Base-by-base conservation (phyloP, 345 rosid genomes). In the Sonneratia caseolaris region DNA sequence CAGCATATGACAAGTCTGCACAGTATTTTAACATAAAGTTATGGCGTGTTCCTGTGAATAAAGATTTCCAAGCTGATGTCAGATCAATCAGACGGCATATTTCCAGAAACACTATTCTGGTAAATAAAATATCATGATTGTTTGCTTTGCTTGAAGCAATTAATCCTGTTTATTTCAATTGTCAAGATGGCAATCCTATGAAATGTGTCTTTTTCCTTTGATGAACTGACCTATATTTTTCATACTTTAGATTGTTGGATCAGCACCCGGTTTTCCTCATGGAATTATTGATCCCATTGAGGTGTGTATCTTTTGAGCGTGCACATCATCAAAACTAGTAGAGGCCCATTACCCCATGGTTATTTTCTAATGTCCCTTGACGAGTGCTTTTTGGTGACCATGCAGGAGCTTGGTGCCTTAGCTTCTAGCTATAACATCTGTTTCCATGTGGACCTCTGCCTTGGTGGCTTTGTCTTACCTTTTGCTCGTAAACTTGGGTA, bases 211-310 rank as follows among this genome's bases (percentile, higher is more conserved):
- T 42, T 42, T 9, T 9, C 45, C 22, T 24, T 57, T 21, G 8
- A 1, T 7, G 35, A 57, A 7, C 64, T 48, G 40, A 37, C 40
- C 12, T 21, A 24, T 14, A 37, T 68, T 66, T 69, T 62, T 80
- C 57, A 47, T 73, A 48, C 70, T 84, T 71, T 86, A 95, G 99
- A 90, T 95, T 81, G 97, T 95, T 81, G 99, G 96, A 82, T 95
- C 99, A 78, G 96, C 99, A 40, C 98, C 99, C 48, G 97, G 98
- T 36, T 95, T 79, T 75, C 99, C 98, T 82, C 99, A 95, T 77
- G 98, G 99, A 77, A 88, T 95, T 78, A 86, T 95, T 36, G 99
- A 92, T 75, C 98, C 97, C 74, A 95, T 95, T 73, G 92, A 92
- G 94, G 99, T 92, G 75, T 67, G 82, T 70, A 71, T 48, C 43